Evolutionary conservation across 2,329 filamentous ascomycete species (phyloP), one percentile per base, ranked within the genome.

Genomic region (Colletotrichum sp.): DNA sequence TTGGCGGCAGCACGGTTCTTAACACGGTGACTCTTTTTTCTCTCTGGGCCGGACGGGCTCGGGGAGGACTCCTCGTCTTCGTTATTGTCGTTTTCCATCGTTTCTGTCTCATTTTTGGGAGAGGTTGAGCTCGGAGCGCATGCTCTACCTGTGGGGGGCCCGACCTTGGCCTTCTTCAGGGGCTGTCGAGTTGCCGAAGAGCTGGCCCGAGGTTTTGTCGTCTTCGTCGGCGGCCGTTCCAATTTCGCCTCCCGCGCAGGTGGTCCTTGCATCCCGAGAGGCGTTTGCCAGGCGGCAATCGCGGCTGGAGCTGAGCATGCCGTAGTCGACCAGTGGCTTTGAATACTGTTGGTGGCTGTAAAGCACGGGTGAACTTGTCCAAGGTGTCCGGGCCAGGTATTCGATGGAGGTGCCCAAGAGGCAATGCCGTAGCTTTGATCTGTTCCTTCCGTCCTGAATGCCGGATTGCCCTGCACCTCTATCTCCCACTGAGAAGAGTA

Each of bases 1-100:
- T 77, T 77, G 19, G 75, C 75, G 2, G 75, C 75, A 1, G 72
- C 75, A 19, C 75, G 75, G 6, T 77, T 77, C n/a, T 75, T 77
- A 25, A 75, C 72, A 9, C 72, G 75, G 19, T 77, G 69, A 15
- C 57, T 77, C 5, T 72, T 72, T 4, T 16, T 48, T 5, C 22
- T 59, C 9, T 48, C 61, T 8, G 30, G 30, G 13, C 34, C 27
- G 9, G 12, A 22, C 27, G 12, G 22, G 28, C 13, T 13, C 16
- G 2, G n/a, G 7, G 48, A 59, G 27, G 13, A 65, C 25, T 67
- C 25, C 27, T 9, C 6, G 15, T n/a, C 22, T n/a, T 60, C 60
- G 27, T 44, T 12, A 6, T 16, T 7, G 5, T 61, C 28, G 22
- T 34, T 19, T 5, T 28, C 65, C 5, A 9, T n/a, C 15, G 13